A percentile compares a stretch with the other conserved stretches of the same genome.
These are phyloP conservation scores for Filobasidium uniguttulatum DNA, from an alignment of 1,284 basidiomycete genomes.

Conservation along the genomic window DNA sequence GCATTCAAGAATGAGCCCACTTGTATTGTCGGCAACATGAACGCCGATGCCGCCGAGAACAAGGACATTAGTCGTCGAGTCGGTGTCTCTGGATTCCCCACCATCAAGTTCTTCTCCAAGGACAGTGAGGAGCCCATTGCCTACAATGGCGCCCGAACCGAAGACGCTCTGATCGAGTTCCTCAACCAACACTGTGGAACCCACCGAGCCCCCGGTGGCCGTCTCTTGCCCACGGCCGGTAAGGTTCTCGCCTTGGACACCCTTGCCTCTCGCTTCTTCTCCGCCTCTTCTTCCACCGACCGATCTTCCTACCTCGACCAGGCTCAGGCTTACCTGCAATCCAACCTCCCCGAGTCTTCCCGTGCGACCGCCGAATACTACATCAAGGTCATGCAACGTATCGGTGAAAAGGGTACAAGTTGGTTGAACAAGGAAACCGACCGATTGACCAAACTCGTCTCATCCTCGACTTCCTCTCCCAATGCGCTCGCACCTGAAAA, in stretches of 20 bases:
- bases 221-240: slow-evolving; percentile 69
- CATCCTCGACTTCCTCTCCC: slow-evolving; percentile 27
- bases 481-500: slow-evolving; percentile 58
- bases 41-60: slow-evolving; percentile 75
- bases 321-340: slow-evolving; percentile 35
- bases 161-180: slow-evolving; percentile 40
- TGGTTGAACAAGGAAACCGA: slow-evolving; percentile 78
- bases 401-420: slow-evolving; percentile 53
- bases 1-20: slow-evolving; percentile 60
- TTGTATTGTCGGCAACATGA: slow-evolving; percentile 78
- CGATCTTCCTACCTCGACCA: slow-evolving; percentile 49
- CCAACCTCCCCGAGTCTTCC: slow-evolving; percentile 19
- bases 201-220: slow-evolving; percentile 64
- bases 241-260: slow-evolving; percentile 63
- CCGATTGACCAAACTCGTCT: slow-evolving; percentile 34
- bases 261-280: slow-evolving; percentile 65
- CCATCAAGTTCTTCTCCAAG: slow-evolving; percentile 87
- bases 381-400: slow-evolving; percentile 79
- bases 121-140: slow-evolving; percentile 45
- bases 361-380: slow-evolving; percentile 59
- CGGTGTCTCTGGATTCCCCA: slow-evolving; percentile 64
- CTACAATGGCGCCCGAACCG: slow-evolving; percentile 42
- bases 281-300: slow-evolving; percentile 39
- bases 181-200: slow-evolving; percentile 80
- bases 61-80: slow-evolving; percentile 59